phyloP scores from a whole-genome alignment of 2,329 filamentous ascomycete species.

The Aspergillus fischeri region DNA sequence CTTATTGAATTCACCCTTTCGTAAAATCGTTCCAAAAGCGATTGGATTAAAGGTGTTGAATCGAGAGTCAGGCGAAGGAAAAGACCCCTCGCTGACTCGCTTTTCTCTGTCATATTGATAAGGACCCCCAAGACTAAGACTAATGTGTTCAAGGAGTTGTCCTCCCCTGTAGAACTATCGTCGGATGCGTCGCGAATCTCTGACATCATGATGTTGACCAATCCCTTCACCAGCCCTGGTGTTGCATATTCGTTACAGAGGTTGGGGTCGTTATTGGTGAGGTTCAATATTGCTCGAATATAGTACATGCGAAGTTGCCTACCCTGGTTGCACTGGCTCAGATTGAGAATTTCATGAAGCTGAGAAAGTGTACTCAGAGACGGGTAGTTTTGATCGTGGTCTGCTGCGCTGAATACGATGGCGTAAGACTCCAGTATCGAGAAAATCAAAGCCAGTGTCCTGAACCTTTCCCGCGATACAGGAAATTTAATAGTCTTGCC shows the following conservation, averaged over 20 bases:
- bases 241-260: slow-evolving; percentile 66
- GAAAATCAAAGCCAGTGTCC: slow-evolving; percentile 25
- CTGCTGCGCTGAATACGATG: slow-evolving; percentile 23
- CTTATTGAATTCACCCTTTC: slow-evolving; percentile 61
- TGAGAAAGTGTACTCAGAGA: slow-evolving; percentile 27
- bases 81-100: slow-evolving; percentile 55
- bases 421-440: slow-evolving; percentile 39
- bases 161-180: slow-evolving; percentile 38
- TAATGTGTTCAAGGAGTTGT: slow-evolving; percentile 63
- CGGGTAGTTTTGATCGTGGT: slow-evolving; percentile 20
- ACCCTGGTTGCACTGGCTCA: slow-evolving; percentile 12
- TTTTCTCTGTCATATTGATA: slow-evolving; percentile 85
- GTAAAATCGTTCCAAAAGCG: slow-evolving; percentile 63
- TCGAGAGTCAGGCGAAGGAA: slow-evolving; percentile 39
- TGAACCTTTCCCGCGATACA: slow-evolving; percentile 14
- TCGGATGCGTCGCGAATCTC: slow-evolving; percentile 28
- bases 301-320: slow-evolving; percentile 37
- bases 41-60: slow-evolving; percentile 49
- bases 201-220: slow-evolving; percentile 35
- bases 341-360: slow-evolving; percentile 38
- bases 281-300: slow-evolving; percentile 73
- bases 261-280: slow-evolving; percentile 73
- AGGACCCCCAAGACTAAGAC: slow-evolving; percentile 75
- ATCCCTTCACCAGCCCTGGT: slow-evolving; percentile 31
- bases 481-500: neutral